phyloP scores from a whole-genome alignment of 495 filamentous ascomycete genomes.

The Lasiosphaeriaceae sp. region DNA sequence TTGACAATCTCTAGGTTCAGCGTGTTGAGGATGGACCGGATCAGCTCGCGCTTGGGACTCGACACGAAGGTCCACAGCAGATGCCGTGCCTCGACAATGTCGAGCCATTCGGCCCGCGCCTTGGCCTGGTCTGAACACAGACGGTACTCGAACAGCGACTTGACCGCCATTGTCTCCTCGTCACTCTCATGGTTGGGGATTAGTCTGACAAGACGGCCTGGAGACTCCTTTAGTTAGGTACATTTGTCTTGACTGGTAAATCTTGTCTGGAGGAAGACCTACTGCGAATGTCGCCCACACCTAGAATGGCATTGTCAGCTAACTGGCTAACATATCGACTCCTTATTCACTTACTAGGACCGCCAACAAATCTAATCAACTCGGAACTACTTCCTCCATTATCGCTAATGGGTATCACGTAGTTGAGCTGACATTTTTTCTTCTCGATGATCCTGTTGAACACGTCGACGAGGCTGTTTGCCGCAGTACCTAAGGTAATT shows the following conservation, averaged over 20 bases:
- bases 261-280: slow-evolving; percentile 26
- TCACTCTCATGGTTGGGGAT: slow-evolving; percentile 62
- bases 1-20: slow-evolving; percentile 91
- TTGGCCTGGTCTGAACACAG: slow-evolving; percentile 53
- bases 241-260: background rate
- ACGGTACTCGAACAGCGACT: slow-evolving; percentile 79
- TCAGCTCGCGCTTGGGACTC: slow-evolving; percentile 82
- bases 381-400: slow-evolving; percentile 93
- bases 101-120: slow-evolving; percentile 74
- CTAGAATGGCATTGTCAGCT: slow-evolving; percentile 26
- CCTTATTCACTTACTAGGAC: slow-evolving; percentile 51
- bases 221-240: too few relatives aligned
- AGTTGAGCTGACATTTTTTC: slow-evolving; percentile 66
- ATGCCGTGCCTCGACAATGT: slow-evolving; percentile 79
- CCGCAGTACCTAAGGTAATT: slow-evolving; percentile 62
- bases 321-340: background rate
- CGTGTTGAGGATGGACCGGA: slow-evolving; percentile 82
- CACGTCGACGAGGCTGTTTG: slow-evolving; percentile 90
- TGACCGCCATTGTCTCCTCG: slow-evolving; percentile 67
- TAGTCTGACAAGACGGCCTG: slow-evolving; percentile 76
- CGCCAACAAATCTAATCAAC: slow-evolving; percentile 87
- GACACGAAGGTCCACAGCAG: slow-evolving; percentile 71
- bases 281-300: slow-evolving; percentile 91
- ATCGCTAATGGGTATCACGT: slow-evolving; percentile 91
- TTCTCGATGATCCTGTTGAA: slow-evolving; percentile 72